Percentiles rank a stretch among this genome's conserved stretches.
Conservation (phyloP, 305 asterid genomes). For the Fraxinus xanthoxyloides region DNA sequence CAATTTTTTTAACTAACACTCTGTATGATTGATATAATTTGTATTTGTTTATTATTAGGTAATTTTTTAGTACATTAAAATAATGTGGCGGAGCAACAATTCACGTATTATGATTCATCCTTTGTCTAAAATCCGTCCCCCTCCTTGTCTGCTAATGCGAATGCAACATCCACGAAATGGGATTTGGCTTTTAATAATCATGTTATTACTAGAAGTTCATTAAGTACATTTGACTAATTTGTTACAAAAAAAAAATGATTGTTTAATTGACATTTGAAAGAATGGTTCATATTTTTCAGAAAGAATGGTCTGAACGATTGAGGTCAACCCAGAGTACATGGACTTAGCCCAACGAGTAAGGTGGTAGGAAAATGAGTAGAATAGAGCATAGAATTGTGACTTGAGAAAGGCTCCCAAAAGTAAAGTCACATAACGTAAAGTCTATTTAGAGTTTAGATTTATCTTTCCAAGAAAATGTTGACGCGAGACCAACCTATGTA, state of each 20-base stretch:
- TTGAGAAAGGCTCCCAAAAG: neutral
- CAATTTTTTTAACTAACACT: slow-evolving; percentile 24
- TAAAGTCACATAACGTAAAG: neutral
- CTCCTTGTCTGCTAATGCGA: slow-evolving; percentile 51
- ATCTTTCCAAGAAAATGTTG: neutral
- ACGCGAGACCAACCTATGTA: neutral
- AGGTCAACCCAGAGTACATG: neutral
- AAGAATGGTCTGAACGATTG: neutral
- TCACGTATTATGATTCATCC: slow-evolving; percentile 25
- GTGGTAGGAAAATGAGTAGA: neutral
- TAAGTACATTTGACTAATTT: neutral
- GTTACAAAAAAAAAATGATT: neutral
- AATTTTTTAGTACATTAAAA: slow-evolving; percentile 26
- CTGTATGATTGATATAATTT: slow-evolving; percentile 32
- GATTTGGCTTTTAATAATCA: slow-evolving; percentile 25
- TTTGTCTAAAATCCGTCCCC: slow-evolving; percentile 46
- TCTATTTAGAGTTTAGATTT: neutral
- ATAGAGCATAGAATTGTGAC: neutral
- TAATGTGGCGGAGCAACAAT: slow-evolving; percentile 60
- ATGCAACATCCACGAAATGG: slow-evolving; percentile 45
- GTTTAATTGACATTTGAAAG: neutral
- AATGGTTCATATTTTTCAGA: neutral
- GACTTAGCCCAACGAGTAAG: neutral
- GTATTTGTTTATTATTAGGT: slow-evolving; percentile 26
- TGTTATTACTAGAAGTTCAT: neutral